Evolutionary conservation across 768 basidiomycete genomes (phyloP).

Genomic region (Russula griseocarnosa): DNA sequence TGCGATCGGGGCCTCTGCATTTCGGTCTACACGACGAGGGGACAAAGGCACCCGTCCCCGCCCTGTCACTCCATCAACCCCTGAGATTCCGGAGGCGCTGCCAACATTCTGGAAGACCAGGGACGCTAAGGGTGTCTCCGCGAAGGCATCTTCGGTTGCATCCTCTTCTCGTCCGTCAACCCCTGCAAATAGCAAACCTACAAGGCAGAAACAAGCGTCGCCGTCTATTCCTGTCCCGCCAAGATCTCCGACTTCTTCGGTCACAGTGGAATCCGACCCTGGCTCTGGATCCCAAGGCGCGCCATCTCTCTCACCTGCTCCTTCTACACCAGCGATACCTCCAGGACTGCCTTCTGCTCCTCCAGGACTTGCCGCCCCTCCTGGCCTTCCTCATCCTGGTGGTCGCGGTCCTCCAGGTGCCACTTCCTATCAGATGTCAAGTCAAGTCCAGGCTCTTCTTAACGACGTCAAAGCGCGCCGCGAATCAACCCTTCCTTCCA

Average conservation of each 20-base stretch:
- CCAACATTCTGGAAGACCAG: slow-evolving; percentile 28
- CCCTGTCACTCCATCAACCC: slow-evolving; percentile 39
- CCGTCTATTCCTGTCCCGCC: slow-evolving; percentile 27
- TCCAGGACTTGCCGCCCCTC: slow-evolving; percentile 62
- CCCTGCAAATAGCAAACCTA: slow-evolving; percentile 37
- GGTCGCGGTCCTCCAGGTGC: slow-evolving; percentile 42
- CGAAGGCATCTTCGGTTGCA: slow-evolving; percentile 45
- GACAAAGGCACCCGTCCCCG: slow-evolving; percentile 36
- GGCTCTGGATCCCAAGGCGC: slow-evolving; percentile 30
- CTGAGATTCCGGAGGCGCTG: slow-evolving; percentile 21
- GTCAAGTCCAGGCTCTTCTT: slow-evolving; percentile 74
- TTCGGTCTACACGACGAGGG: slow-evolving; percentile 30
- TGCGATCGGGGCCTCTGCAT: background rate
- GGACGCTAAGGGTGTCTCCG: slow-evolving; percentile 44
- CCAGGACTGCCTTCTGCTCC: slow-evolving; percentile 53
- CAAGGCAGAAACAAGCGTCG: slow-evolving; percentile 18
- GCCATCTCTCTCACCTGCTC: slow-evolving; percentile 36
- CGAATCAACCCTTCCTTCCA: slow-evolving; percentile 47
- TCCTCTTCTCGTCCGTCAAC: slow-evolving; percentile 58
- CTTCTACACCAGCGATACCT: slow-evolving; percentile 46
- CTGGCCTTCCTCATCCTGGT: slow-evolving; percentile 48
- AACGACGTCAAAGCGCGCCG: slow-evolving; percentile 79
- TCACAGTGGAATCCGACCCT: slow-evolving; percentile 31
- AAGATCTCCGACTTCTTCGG: slow-evolving; percentile 30
- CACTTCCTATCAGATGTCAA: slow-evolving; percentile 77